Evolutionary conservation across 2,329 filamentous ascomycete genomes (phyloP).

Genomic region (Aspergillus clavatus): DNA sequence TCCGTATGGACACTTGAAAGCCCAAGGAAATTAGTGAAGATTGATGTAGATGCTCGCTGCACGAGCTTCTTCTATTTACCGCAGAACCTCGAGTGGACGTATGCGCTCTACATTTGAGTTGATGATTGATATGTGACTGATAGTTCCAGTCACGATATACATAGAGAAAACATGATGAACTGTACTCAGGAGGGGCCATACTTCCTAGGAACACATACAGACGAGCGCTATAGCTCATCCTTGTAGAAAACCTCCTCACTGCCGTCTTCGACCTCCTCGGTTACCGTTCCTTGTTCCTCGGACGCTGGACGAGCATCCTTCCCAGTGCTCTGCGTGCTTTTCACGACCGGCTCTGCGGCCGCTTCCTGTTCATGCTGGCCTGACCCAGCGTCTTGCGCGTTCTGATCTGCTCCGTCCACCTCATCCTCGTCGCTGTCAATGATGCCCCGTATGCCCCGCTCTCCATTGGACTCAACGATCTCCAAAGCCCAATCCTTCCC

Average conservation of each 20-base stretch:
- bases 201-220: background rate
- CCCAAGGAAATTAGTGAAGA: too few relatives aligned
- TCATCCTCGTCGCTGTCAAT: conserved; percentile 58
- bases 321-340: conserved; percentile 6
- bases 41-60: too few relatives aligned
- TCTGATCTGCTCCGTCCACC: conserved; percentile 24
- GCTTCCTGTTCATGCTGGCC: conserved; percentile 4
- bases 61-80: too few relatives aligned
- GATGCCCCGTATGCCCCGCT: conserved; percentile 64
- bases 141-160: too few relatives aligned
- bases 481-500: conserved; percentile 76
- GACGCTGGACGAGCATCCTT: conserved; percentile 4
- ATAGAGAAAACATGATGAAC: too few relatives aligned
- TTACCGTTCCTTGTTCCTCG: conserved; percentile 1
- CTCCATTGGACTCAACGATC: conserved; percentile 64
- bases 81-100: too few relatives aligned
- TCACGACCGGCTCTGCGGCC: conserved; percentile 12
- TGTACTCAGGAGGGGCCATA: too few relatives aligned
- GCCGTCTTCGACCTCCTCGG: conserved; percentile 20
- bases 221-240: conserved; percentile 27
- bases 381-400: conserved; percentile 5
- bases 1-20: too few relatives aligned
- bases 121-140: too few relatives aligned
- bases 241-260: conserved; percentile 40
- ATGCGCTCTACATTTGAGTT: too few relatives aligned